Evolutionary conservation across 129 eudicot species (phyloP).

Genomic region (Glebionis coronaria): DNA sequence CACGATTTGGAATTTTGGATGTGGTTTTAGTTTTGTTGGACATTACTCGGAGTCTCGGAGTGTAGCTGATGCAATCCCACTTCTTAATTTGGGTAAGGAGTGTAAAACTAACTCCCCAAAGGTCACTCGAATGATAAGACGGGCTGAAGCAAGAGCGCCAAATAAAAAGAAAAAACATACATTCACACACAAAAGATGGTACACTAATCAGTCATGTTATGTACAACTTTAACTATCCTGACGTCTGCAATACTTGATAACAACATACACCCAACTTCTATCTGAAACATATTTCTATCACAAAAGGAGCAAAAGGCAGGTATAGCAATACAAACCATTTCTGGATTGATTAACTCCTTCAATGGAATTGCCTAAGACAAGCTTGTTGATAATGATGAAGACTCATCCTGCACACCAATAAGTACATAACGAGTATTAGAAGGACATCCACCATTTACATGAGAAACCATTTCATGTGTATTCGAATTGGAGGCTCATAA

Average conservation of each 20-base stretch:
- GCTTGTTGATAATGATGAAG: not conserved
- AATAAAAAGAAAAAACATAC: not conserved
- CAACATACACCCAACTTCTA: not conserved
- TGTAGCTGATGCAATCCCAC: not conserved
- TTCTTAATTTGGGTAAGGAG: not conserved
- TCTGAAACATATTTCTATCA: slow-evolving; percentile 6
- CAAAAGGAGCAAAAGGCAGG: slow-evolving; percentile 9
- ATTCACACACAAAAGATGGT: slow-evolving; percentile 14
- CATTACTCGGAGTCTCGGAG: too few relatives aligned
- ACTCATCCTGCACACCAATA: slow-evolving; percentile 25
- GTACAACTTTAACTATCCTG: slow-evolving; percentile 23
- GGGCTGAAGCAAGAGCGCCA: not conserved
- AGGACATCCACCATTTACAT: not conserved
- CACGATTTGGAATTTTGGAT: too few relatives aligned
- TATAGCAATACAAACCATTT: not conserved
- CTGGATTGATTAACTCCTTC: slow-evolving; percentile 5
- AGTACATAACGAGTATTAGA: not conserved
- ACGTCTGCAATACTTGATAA: not conserved
- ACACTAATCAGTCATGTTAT: slow-evolving; percentile 24
- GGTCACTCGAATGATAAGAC: not conserved
- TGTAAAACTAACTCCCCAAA: not conserved
- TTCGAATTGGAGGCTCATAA: not conserved
- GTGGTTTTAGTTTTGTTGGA: too few relatives aligned
- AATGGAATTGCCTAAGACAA: slow-evolving; percentile 12
- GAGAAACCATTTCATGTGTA: not conserved